These are phyloP conservation scores for Penicillium bovifimosum DNA, from an alignment of 495 filamentous ascomycete species.

Conservation along the genomic window DNA sequence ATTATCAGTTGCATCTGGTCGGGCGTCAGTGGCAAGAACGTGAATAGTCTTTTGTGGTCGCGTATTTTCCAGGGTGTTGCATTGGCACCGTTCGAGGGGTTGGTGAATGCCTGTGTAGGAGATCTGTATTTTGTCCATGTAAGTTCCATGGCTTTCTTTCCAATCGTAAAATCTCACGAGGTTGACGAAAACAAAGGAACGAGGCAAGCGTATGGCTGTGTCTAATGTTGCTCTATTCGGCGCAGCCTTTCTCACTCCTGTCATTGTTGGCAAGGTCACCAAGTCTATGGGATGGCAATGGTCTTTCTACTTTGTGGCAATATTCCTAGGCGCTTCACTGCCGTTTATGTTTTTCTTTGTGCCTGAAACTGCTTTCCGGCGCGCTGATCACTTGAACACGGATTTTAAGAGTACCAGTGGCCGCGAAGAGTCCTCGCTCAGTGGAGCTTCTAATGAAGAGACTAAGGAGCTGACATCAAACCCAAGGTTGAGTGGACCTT, in stretches of 20 bases:
- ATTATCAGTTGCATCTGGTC: slow-evolving; percentile 71
- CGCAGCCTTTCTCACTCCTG: slow-evolving; percentile 86
- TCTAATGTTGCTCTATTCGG: slow-evolving; percentile 87
- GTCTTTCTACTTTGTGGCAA: slow-evolving; percentile 69
- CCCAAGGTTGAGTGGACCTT: neutral
- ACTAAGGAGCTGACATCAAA: slow-evolving; percentile 14
- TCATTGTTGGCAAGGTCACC: slow-evolving; percentile 82
- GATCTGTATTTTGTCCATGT: slow-evolving; percentile 77
- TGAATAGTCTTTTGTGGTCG: slow-evolving; percentile 67
- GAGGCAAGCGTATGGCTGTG: slow-evolving; percentile 85
- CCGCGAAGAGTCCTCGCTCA: slow-evolving; percentile 8
- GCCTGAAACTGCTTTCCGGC: slow-evolving; percentile 76
- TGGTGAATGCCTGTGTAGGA: slow-evolving; percentile 72
- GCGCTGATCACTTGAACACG: slow-evolving; percentile 58
- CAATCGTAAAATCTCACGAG: neutral
- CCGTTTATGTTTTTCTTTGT: slow-evolving; percentile 70
- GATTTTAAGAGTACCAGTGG: slow-evolving; percentile 39
- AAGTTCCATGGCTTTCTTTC: slow-evolving; percentile 23
- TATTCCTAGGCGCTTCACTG: slow-evolving; percentile 58
- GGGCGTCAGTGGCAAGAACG: slow-evolving; percentile 60
- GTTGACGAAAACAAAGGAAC: slow-evolving; percentile 46
- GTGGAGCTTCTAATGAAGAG: slow-evolving; percentile 6
- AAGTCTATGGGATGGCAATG: slow-evolving; percentile 67
- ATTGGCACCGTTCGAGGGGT: slow-evolving; percentile 67
- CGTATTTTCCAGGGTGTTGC: slow-evolving; percentile 71